Conservation (phyloP, 2,329 filamentous ascomycete species). For the Allantophomopsis cytisporea region DNA sequence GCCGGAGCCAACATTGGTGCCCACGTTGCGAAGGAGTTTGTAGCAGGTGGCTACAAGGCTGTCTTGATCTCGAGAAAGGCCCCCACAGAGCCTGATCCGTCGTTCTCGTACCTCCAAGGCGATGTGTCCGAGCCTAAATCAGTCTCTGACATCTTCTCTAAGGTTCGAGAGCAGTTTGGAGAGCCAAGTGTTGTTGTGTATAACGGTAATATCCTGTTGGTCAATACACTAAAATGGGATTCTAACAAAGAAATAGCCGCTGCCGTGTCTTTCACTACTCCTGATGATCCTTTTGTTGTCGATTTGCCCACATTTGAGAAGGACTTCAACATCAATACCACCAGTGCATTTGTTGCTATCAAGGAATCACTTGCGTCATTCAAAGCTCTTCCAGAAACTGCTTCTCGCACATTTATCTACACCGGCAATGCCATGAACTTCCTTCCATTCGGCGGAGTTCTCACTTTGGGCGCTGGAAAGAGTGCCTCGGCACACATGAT, state of each 20-base stretch:
- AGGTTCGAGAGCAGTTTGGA: slow-evolving; percentile 18
- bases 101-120: slow-evolving; percentile 17
- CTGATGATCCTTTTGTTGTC: slow-evolving; percentile 15
- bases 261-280: slow-evolving; percentile 7
- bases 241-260: no score
- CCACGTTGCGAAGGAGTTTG: slow-evolving; percentile 20
- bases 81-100: slow-evolving; percentile 13
- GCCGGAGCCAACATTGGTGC: slow-evolving; percentile 24
- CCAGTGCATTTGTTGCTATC: slow-evolving; percentile 23
- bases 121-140: slow-evolving; percentile 22
- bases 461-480: slow-evolving; percentile 26
- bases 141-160: slow-evolving; percentile 22
- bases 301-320: slow-evolving; percentile 18
- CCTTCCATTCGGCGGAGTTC: slow-evolving; percentile 13
- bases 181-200: slow-evolving; percentile 29
- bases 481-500: slow-evolving; percentile 20
- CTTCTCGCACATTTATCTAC: slow-evolving; percentile 27
- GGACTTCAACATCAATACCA: slow-evolving; percentile 22
- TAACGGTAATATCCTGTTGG: no score
- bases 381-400: slow-evolving; percentile 9
- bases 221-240: no score
- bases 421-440: slow-evolving; percentile 27
- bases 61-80: slow-evolving; percentile 20
- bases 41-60: slow-evolving; percentile 26
- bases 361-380: slow-evolving; percentile 22